A percentile compares a stretch with the other conserved stretches of the same genome.
Conservation (phyloP, 1,139 yeast species). For the Taphrina betulina region DNA sequence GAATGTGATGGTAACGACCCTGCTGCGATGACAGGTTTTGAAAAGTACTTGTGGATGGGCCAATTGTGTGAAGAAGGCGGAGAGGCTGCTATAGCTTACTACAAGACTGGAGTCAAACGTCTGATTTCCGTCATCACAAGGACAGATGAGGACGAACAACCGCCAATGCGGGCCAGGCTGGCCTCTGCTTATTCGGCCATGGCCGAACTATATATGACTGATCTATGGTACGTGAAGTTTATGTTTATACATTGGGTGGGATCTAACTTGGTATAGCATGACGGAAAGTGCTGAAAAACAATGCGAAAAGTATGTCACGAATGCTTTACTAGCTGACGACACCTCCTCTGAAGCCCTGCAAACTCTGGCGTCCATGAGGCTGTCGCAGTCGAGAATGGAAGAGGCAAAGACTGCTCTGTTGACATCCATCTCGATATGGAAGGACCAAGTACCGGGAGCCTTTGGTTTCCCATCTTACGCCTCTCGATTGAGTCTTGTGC, state of each 20-base stretch:
- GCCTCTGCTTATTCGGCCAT: constrained; percentile 78
- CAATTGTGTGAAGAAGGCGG: constrained; percentile 71
- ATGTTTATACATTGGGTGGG: no score
- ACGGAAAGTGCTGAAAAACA: constrained; percentile 78
- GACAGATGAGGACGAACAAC: constrained; percentile 38
- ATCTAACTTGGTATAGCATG: no score
- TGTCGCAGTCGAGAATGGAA: constrained; percentile 73
- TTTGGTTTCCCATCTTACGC: constrained; percentile 32
- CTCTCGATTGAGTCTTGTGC: constrained; percentile 28
- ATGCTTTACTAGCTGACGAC: constrained; percentile 62
- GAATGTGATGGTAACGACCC: constrained; percentile 52
- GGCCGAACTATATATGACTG: constrained; percentile 99
- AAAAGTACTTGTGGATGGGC: constrained; percentile 85
- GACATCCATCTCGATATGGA: constrained; percentile 24
- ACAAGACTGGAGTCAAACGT: constrained; percentile 62
- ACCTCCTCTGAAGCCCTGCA: constrained; percentile 77
- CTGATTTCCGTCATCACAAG: constrained; percentile 47
- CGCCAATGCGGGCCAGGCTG: constrained; percentile 54
- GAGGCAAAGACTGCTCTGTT: constrained; percentile 71
- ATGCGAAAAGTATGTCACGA: constrained; percentile 71
- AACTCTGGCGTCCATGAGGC: constrained; percentile 78
- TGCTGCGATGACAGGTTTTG: constrained; percentile 48
- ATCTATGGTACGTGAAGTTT: no score
- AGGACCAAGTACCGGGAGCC: constrained; percentile 6
- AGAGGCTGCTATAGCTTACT: constrained; percentile 63